Conservation (phyloP, 345 rosid species). For the Eucalyptus leucophloia region DNA sequence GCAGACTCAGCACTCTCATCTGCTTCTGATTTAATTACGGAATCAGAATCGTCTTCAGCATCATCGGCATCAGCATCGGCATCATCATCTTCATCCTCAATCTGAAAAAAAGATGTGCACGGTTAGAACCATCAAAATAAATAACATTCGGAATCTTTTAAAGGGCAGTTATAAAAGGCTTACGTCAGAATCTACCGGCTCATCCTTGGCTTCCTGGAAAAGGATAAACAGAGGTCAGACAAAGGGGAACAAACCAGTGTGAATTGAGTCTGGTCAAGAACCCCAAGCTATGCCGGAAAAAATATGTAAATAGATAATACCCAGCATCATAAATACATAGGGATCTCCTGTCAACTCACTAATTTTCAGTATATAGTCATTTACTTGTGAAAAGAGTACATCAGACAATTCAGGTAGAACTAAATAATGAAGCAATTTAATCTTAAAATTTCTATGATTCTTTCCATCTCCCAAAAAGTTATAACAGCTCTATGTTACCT, state of each 20-base stretch:
- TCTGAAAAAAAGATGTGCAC: background rate
- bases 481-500: background rate
- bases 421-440: background rate
- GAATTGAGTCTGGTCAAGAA: background rate
- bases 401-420: background rate
- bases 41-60: constrained; percentile 3
- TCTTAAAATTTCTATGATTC: background rate
- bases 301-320: background rate
- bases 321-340: background rate
- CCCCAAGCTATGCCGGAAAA: background rate
- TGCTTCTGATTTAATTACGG: background rate
- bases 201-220: constrained; percentile 16
- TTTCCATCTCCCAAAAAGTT: background rate
- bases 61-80: constrained; percentile 12
- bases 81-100: constrained; percentile 15
- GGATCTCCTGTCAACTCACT: background rate
- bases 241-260: background rate
- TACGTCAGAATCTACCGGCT: constrained; percentile 12
- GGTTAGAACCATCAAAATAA: background rate
- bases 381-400: background rate
- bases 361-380: background rate
- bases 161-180: background rate
- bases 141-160: background rate
- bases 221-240: background rate
- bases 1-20: background rate